Base-by-base conservation (phyloP, 257 asterid genomes). In the Paraleonurus japonicus region DNA sequence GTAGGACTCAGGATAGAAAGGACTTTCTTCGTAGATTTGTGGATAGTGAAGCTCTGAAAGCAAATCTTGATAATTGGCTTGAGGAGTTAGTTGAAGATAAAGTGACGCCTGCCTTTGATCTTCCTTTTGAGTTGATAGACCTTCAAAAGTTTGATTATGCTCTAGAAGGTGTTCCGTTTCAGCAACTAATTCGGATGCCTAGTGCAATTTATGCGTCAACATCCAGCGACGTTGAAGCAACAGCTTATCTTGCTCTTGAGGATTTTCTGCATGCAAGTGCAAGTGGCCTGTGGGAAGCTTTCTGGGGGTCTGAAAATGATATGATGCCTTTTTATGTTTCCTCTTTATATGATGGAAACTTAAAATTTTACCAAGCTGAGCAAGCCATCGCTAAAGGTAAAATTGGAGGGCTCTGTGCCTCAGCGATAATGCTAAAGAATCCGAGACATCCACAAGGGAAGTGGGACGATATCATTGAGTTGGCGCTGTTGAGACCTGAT, bases 361-460 rank as follows among this genome's bases (percentile, higher is more conserved):
- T 86, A 78, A 89, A 85, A 79, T 95, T 95, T 80, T 88, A 83
- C 81, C 88, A 78, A 74, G 90, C 96, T 80, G 99, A 95, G 76
- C 78, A 92, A 79, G 95, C 95, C 32, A 89, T 95, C 74, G 78
- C 96, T 32, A 92, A 81, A 79, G 98, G 96, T 70, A 89, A 82
- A 81, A 76, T 85, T 16, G 80, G 81, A 51, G 95, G 96, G 65
- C 88, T 95, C 61, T 84, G 93, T 89, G 99, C 97, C 17, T 79
- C 96, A 8, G 99, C 99, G 43, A 69, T 95, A 77, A 83, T 95
- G 93, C 85, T 89, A 47, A 92, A 92, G 80, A 95, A 95, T 73
- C 98, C 96, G 1, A 95, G 99, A 80, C 99, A 95, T 67, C 92
- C 97, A 43, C 97, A 83, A 61, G 99, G 96, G 71, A 95, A 89